Conservation (phyloP, 495 filamentous ascomycete genomes). For the Neurospora sp. region DNA sequence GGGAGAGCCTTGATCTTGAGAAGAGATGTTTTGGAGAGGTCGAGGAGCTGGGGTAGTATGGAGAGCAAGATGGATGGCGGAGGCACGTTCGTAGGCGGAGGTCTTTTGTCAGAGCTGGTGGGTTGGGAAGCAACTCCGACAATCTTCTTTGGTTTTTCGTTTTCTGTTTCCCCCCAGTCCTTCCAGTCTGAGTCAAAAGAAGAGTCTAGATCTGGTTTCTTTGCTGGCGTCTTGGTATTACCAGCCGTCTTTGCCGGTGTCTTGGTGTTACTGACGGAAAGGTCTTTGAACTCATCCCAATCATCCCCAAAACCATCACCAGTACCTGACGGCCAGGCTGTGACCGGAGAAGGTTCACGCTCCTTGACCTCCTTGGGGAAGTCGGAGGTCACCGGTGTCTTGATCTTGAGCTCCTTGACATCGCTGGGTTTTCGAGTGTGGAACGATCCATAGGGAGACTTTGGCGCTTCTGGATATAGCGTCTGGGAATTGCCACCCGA, state of each 20-base stretch:
- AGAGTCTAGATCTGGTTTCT: background rate
- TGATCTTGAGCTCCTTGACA: slow-evolving; percentile 27
- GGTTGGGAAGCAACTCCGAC: background rate
- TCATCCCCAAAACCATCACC: slow-evolving; percentile 36
- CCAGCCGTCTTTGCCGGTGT: slow-evolving; percentile 10
- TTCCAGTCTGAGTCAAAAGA: slow-evolving; percentile 33
- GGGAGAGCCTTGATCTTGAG: slow-evolving; percentile 45
- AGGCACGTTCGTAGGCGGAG: slow-evolving; percentile 78
- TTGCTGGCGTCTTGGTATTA: slow-evolving; percentile 1
- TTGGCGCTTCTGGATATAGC: slow-evolving; percentile 34
- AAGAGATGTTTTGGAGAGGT: slow-evolving; percentile 40
- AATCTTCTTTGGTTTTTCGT: slow-evolving; percentile 1
- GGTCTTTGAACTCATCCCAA: slow-evolving; percentile 50
- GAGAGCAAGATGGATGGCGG: slow-evolving; percentile 76
- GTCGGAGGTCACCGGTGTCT: slow-evolving; percentile 25
- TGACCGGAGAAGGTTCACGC: slow-evolving; percentile 30
- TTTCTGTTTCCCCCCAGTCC: slow-evolving; percentile 18
- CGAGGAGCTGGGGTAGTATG: slow-evolving; percentile 57
- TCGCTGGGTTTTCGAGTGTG: slow-evolving; percentile 38
- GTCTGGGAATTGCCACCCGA: slow-evolving; percentile 6
- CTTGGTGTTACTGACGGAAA: slow-evolving; percentile 15
- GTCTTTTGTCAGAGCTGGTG: slow-evolving; percentile 7
- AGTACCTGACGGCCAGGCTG: slow-evolving; percentile 33
- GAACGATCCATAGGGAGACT: slow-evolving; percentile 38
- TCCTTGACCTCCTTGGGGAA: slow-evolving; percentile 18